A percentile compares a stretch with the other conserved stretches of the same genome.
Conservation (phyloP, 2,329 filamentous ascomycete species). For the Talaromyces funiculosus region DNA sequence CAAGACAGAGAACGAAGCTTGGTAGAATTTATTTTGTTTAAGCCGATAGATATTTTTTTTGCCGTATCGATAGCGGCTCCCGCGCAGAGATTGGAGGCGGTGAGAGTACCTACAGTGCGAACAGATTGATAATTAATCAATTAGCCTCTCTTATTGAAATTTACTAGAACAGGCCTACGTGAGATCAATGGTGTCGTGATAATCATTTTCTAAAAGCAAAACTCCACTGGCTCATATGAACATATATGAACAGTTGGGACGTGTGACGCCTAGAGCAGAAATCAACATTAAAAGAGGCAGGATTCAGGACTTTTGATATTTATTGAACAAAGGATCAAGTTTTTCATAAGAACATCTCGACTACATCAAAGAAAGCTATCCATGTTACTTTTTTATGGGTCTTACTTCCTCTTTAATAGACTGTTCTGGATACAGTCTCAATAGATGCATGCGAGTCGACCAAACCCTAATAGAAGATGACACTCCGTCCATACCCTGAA, state of each 20-base stretch:
- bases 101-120: not conserved
- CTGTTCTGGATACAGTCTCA: constrained; percentile 36
- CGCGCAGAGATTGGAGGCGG: not conserved
- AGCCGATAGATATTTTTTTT: constrained; percentile 12
- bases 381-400: constrained; percentile 36
- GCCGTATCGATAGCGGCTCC: constrained; percentile 14
- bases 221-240: not conserved
- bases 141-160: not conserved
- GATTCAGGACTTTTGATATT: not conserved
- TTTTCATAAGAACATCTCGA: constrained; percentile 40
- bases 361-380: constrained; percentile 38
- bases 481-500: constrained; percentile 36
- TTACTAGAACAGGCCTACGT: not conserved
- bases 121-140: not conserved
- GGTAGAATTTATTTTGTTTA: not conserved
- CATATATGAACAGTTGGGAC: not conserved
- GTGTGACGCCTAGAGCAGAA: not conserved
- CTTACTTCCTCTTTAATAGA: constrained; percentile 29
- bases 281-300: not conserved
- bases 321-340: constrained; percentile 12
- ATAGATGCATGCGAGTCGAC: constrained; percentile 38
- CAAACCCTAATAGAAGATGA: constrained; percentile 22
- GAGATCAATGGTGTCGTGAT: not conserved
- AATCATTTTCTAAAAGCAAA: not conserved
- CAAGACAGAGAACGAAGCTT: constrained; percentile 50